Evolutionary conservation across 768 basidiomycete species (phyloP).

Genomic region (Gyrodon lividus): DNA sequence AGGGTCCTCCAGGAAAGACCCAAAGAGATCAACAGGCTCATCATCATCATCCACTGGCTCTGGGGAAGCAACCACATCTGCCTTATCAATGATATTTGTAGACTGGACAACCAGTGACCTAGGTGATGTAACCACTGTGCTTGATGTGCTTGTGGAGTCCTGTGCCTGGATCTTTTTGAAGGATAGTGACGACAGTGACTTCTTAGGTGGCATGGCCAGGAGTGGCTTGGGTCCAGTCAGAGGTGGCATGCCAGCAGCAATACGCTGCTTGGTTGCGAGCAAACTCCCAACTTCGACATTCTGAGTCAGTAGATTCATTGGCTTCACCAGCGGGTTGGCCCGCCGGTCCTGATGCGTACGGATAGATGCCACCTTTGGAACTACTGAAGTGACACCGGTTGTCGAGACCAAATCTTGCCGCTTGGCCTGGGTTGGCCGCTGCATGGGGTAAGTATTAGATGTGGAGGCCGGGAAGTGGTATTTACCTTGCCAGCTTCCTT

Average conservation of each 20-base stretch:
- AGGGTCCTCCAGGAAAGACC: slow-evolving; percentile 7
- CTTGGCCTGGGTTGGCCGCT: slow-evolving; percentile 6
- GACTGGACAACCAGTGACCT: slow-evolving; percentile 10
- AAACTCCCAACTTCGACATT: slow-evolving; percentile 33
- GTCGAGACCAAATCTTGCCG: slow-evolving; percentile 6
- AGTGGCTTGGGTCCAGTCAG: slow-evolving; percentile 36
- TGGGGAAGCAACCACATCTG: slow-evolving; percentile 12
- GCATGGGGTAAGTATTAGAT: not conserved
- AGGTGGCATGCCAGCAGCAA: slow-evolving; percentile 42
- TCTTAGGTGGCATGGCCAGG: slow-evolving; percentile 16
- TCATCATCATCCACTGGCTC: slow-evolving; percentile 25
- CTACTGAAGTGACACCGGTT: slow-evolving; percentile 2
- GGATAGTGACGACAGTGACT: slow-evolving; percentile 32
- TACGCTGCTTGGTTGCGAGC: slow-evolving; percentile 51
- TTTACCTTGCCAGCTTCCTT: slow-evolving; percentile 15
- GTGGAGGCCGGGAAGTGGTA: not conserved
- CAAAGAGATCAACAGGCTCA: slow-evolving; percentile 13
- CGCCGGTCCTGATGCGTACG: slow-evolving; percentile 34
- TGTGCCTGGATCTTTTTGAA: slow-evolving; percentile 44
- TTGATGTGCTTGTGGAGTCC: slow-evolving; percentile 5
- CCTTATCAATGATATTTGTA: not conserved
- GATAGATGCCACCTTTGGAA: slow-evolving; percentile 11
- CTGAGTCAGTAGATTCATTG: slow-evolving; percentile 22
- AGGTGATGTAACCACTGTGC: slow-evolving; percentile 1
- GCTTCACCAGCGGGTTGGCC: slow-evolving; percentile 32